phyloP scores from a whole-genome alignment of 2,329 filamentous ascomycete species.

The Fusarium nisikadoi region DNA sequence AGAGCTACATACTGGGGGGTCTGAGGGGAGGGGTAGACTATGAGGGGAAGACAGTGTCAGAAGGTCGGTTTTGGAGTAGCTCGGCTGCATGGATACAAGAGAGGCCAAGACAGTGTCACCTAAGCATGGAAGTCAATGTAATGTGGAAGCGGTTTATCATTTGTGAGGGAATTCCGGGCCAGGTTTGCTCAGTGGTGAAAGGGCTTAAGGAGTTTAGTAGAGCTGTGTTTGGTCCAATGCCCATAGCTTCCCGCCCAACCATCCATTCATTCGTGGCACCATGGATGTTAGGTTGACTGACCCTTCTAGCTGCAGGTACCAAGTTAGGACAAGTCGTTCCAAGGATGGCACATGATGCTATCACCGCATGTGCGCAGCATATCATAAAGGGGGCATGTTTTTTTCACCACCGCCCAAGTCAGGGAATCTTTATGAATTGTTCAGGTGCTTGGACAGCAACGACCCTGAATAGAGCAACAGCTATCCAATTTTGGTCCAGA shows the following conservation, averaged over 20 bases:
- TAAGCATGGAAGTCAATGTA: background rate
- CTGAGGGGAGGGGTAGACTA: constrained; percentile 9
- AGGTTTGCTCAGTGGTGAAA: background rate
- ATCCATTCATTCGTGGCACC: constrained; percentile 24
- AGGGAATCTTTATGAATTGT: background rate
- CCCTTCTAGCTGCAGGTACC: constrained; percentile 38
- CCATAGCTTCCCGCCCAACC: constrained; percentile 12
- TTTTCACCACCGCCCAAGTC: background rate
- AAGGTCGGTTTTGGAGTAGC: constrained; percentile 17
- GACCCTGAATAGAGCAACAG: background rate
- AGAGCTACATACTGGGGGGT: background rate
- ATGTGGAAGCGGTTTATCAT: constrained; percentile 18
- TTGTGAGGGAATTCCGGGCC: constrained; percentile 22
- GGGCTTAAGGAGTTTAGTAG: background rate
- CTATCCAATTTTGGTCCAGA: constrained; percentile 17
- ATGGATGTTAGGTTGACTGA: constrained; percentile 13
- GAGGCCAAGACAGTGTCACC: constrained; percentile 18
- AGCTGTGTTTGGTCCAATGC: constrained; percentile 16
- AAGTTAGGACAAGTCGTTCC: constrained; percentile 35
- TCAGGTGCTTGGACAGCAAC: background rate
- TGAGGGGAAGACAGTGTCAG: constrained; percentile 23
- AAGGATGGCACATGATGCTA: constrained; percentile 24
- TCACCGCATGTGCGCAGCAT: background rate
- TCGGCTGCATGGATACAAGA: constrained; percentile 19
- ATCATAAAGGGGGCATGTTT: background rate